phyloP scores from a whole-genome alignment of 2,329 filamentous ascomycete genomes.

The Incumbomyces lentus region DNA sequence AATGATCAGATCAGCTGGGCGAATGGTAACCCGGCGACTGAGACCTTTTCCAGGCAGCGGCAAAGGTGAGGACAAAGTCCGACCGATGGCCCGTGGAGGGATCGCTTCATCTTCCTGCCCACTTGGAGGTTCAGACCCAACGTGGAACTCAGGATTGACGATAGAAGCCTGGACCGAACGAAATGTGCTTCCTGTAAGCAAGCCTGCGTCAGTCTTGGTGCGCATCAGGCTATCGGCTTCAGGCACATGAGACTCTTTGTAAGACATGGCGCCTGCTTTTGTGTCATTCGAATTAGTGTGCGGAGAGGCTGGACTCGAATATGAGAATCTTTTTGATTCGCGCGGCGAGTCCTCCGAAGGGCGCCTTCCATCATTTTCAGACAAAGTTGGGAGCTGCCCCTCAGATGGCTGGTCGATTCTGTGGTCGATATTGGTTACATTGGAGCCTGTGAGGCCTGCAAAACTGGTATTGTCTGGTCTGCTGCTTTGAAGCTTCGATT shows the following conservation, averaged over 20 bases:
- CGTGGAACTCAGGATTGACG: neutral
- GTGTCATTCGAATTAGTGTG: neutral
- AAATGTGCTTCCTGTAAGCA: neutral
- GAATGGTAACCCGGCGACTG: constrained; percentile 19
- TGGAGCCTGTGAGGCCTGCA: neutral
- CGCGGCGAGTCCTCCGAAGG: neutral
- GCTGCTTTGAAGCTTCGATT: neutral
- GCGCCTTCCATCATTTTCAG: too few relatives aligned
- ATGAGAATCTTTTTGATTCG: neutral
- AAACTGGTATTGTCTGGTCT: too few relatives aligned
- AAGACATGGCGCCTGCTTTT: neutral
- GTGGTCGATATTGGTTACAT: neutral
- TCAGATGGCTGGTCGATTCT: neutral
- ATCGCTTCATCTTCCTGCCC: neutral
- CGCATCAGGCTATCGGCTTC: neutral
- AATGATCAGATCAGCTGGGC: constrained; percentile 18
- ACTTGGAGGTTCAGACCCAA: neutral
- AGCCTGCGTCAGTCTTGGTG: neutral
- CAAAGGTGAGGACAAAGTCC: neutral
- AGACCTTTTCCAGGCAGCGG: neutral
- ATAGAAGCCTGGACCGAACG: constrained; percentile 3
- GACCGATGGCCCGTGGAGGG: neutral
- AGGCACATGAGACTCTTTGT: neutral
- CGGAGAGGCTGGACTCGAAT: neutral
- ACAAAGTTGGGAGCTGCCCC: too few relatives aligned